Percentiles rank a stretch among this genome's conserved stretches.
These are phyloP conservation scores for Talaromyces sp. DNA, from an alignment of 2,329 filamentous ascomycete species.

Conservation along the genomic window DNA sequence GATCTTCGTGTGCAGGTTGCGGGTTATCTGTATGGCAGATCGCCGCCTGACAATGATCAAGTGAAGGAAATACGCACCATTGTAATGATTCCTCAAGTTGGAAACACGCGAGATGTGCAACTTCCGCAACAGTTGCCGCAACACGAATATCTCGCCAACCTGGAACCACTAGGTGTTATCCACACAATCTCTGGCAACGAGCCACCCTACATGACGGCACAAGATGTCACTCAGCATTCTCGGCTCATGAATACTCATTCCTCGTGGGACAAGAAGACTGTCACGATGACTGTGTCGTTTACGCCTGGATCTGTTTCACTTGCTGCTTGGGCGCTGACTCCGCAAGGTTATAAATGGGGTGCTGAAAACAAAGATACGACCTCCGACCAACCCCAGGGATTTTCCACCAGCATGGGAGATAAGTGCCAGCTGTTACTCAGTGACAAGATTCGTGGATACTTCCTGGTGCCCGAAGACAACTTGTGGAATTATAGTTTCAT, in stretches of 20 bases:
- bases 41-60: constrained; percentile 88
- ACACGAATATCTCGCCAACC: constrained; percentile 78
- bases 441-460: constrained; percentile 91
- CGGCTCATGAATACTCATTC: constrained; percentile 80
- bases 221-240: constrained; percentile 91
- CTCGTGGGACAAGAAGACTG: constrained; percentile 80
- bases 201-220: constrained; percentile 90
- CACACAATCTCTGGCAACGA: constrained; percentile 95
- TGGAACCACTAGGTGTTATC: constrained; percentile 91
- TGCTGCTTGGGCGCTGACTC: constrained; percentile 87
- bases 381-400: constrained; percentile 91
- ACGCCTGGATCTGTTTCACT: constrained; percentile 94
- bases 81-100: constrained; percentile 95
- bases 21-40: constrained; percentile 89
- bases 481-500: constrained; percentile 99
- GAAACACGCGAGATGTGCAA: constrained; percentile 86
- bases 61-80: constrained; percentile 97
- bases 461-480: constrained; percentile 85
- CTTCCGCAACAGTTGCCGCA: constrained; percentile 84
- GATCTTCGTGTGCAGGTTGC: constrained; percentile 95
- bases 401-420: constrained; percentile 85
- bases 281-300: constrained; percentile 93
- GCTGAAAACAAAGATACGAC: constrained; percentile 89
- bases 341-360: constrained; percentile 93
- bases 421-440: constrained; percentile 92